Evolutionary conservation across 306 rosid species (phyloP).

Genomic region (Glycine tomentella): DNA sequence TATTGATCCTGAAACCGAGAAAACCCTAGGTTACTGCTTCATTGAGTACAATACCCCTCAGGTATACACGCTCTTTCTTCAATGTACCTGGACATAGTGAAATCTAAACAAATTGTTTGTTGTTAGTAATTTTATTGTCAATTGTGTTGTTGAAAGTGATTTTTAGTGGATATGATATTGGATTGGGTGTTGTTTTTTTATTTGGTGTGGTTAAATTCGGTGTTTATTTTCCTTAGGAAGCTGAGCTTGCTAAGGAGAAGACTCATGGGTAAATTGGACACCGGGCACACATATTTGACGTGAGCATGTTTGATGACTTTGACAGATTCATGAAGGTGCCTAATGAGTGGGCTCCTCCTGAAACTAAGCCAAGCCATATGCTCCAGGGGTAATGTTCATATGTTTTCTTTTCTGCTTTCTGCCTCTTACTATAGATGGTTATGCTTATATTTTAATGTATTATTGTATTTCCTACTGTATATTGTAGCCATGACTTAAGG

Average conservation of each 20-base stretch:
- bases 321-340: constrained; percentile 86
- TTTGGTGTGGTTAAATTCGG: constrained; percentile 11
- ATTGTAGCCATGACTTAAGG: not conserved
- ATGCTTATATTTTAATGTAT: not conserved
- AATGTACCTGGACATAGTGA: not conserved
- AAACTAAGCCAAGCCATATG: constrained; percentile 63
- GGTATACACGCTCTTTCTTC: constrained; percentile 40
- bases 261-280: constrained; percentile 91
- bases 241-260: constrained; percentile 90
- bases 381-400: constrained; percentile 68
- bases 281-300: constrained; percentile 74
- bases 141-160: not conserved
- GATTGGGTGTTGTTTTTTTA: not conserved
- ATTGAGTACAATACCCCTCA: constrained; percentile 82
- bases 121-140: not conserved
- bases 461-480: not conserved
- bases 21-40: constrained; percentile 77
- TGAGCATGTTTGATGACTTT: constrained; percentile 85
- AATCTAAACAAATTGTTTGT: not conserved
- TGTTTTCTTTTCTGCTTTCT: not conserved
- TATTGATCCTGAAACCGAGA: constrained; percentile 59
- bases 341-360: constrained; percentile 90
- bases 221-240: constrained; percentile 62
- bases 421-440: not conserved
- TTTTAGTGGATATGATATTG: not conserved